Conservation (phyloP, 345 rosid genomes). For the Litchi chinensis region DNA sequence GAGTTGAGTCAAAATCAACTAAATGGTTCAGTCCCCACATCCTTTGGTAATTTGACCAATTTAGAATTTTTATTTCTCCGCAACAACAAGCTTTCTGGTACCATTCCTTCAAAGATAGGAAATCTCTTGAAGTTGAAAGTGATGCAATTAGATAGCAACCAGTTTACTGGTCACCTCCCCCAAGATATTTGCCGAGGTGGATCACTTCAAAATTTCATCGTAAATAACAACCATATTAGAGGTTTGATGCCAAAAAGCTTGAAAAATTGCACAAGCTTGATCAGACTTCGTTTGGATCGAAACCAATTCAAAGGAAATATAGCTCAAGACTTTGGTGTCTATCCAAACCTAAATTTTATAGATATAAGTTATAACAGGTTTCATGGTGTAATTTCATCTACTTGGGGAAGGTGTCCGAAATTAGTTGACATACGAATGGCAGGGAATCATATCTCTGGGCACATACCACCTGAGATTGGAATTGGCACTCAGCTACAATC, state of each 20-base stretch:
- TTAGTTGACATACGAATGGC: slow-evolving; percentile 17
- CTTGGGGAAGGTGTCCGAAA: slow-evolving; percentile 10
- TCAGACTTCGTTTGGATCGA: slow-evolving; percentile 20
- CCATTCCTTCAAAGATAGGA: slow-evolving; percentile 21
- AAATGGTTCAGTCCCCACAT: slow-evolving; percentile 4
- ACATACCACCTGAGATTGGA: slow-evolving; percentile 36
- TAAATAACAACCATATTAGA: slow-evolving; percentile 10
- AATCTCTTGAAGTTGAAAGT: background rate
- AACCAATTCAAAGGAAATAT: slow-evolving; percentile 36
- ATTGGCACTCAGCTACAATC: slow-evolving; percentile 14
- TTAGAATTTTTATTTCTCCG: slow-evolving; percentile 20
- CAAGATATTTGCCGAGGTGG: slow-evolving; percentile 15
- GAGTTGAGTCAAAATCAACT: slow-evolving; percentile 16
- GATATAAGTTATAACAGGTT: slow-evolving; percentile 29
- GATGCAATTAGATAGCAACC: slow-evolving; percentile 16
- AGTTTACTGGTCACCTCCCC: slow-evolving; percentile 27
- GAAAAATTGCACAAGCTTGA: slow-evolving; percentile 31
- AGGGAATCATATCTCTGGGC: slow-evolving; percentile 28
- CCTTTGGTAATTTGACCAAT: background rate
- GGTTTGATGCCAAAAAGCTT: slow-evolving; percentile 37
- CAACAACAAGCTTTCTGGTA: slow-evolving; percentile 25
- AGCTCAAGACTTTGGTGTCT: slow-evolving; percentile 32
- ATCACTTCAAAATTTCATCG: background rate
- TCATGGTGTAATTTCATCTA: slow-evolving; percentile 27
- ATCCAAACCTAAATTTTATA: slow-evolving; percentile 18